A percentile compares a stretch with the other conserved stretches of the same genome.
Evolutionary conservation across 768 basidiomycete species (phyloP).

Genomic region (Phallus indusiatus): DNA sequence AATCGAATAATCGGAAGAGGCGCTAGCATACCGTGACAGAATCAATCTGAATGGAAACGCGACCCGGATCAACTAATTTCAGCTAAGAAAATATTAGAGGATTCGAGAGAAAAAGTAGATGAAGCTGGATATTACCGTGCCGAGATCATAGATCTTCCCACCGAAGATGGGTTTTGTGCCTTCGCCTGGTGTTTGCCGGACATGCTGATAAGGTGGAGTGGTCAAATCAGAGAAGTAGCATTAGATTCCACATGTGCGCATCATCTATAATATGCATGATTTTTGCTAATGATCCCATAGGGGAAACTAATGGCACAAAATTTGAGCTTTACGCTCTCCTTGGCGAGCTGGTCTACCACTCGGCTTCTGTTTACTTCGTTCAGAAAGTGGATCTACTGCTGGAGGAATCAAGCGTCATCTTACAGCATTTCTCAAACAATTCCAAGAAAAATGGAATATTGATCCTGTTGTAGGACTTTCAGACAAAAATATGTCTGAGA

Average conservation of each 20-base stretch:
- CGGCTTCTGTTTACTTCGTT: slow-evolving; percentile 1
- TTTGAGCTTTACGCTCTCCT: slow-evolving; percentile 7
- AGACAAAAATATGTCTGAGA: no score
- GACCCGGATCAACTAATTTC: slow-evolving; percentile 4
- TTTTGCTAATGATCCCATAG: background rate
- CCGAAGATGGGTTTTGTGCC: background rate
- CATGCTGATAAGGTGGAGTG: slow-evolving; percentile 7
- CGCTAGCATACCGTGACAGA: no score
- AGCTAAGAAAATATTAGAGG: background rate
- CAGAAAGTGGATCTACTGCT: no score
- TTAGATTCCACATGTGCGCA: slow-evolving; percentile 13
- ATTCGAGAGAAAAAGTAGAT: background rate
- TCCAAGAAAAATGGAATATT: no score
- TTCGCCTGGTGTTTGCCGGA: slow-evolving; percentile 11
- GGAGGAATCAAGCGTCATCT: no score
- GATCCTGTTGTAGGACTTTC: no score
- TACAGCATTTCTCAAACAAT: no score
- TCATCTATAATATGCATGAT: background rate
- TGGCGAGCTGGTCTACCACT: slow-evolving; percentile 11
- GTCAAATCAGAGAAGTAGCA: slow-evolving; percentile 9
- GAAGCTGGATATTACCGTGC: background rate
- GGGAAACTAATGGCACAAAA: slow-evolving; percentile 9
- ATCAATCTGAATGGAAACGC: slow-evolving; percentile 5
- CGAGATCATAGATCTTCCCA: background rate
- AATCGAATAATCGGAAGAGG: no score